These are phyloP conservation scores for Fusarium kyushuense DNA, from an alignment of 2,329 filamentous ascomycete species.

Conservation along the genomic window DNA sequence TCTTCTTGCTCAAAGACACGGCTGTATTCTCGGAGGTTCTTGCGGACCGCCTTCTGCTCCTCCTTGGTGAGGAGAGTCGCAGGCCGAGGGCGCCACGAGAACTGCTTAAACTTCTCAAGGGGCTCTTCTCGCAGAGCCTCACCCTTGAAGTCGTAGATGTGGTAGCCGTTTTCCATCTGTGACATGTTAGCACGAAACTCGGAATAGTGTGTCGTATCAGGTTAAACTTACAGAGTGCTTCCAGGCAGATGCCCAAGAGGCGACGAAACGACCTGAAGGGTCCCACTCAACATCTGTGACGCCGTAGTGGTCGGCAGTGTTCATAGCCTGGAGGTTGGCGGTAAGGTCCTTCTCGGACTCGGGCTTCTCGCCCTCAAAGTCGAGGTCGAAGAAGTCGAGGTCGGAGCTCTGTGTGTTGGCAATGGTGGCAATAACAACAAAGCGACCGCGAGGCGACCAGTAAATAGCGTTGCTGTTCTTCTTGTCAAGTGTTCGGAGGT, in stretches of 20 bases:
- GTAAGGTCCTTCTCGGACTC: conserved; percentile 94
- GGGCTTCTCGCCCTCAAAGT: conserved; percentile 97
- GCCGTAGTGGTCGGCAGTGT: conserved; percentile 93
- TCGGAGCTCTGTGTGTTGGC: conserved; percentile 94
- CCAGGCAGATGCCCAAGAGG: conserved; percentile 93
- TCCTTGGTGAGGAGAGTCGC: conserved; percentile 93
- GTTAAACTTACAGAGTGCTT: conserved; percentile 83
- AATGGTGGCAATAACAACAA: conserved; percentile 94
- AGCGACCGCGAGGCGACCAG: conserved; percentile 96
- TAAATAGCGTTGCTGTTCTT: conserved; percentile 99
- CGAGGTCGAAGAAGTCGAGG: conserved; percentile 96
- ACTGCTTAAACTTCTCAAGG: conserved; percentile 98
- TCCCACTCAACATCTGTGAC: conserved; percentile 99
- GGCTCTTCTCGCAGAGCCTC: conserved; percentile 89
- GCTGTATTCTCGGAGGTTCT: conserved; percentile 97
- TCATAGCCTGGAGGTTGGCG: conserved; percentile 95
- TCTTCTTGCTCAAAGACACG: conserved; percentile 96
- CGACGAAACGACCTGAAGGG: conserved; percentile 92
- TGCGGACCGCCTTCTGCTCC: conserved; percentile 97
- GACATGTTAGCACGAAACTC: conserved; percentile 21
- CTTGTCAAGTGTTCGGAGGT: conserved; percentile 94
- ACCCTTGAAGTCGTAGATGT: conserved; percentile 96
- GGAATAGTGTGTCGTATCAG: conserved; percentile 26
- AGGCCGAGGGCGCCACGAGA: conserved; percentile 92
- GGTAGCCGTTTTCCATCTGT: conserved; percentile 99